Evolutionary conservation across 768 basidiomycete species (phyloP).

Genomic region (Favolaschia claudopus): DNA sequence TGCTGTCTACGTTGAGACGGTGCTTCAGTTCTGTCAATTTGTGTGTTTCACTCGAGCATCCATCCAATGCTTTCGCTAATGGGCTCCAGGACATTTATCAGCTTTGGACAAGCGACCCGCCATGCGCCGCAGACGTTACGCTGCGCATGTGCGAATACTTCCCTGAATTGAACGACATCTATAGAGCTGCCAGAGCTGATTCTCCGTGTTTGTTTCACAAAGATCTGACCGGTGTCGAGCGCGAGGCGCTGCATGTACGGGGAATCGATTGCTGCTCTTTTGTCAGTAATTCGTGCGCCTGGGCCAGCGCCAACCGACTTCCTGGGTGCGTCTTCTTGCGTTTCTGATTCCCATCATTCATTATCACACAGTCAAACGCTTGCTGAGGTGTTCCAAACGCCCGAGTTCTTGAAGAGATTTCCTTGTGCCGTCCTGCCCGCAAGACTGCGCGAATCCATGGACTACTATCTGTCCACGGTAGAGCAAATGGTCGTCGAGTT

Average conservation of each 20-base stretch:
- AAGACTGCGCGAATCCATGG: not conserved
- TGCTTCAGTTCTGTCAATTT: conserved; percentile 2
- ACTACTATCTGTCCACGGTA: conserved; percentile 3
- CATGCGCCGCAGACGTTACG: conserved; percentile 5
- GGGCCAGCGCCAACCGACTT: not conserved
- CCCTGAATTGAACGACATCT: conserved; percentile 5
- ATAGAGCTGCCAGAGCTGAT: not conserved
- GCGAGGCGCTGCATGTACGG: not conserved
- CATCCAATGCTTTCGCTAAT: not conserved
- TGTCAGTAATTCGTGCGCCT: conserved; percentile 4
- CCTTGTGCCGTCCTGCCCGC: not conserved
- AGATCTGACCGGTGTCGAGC: conserved; percentile 13
- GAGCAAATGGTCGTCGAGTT: conserved; percentile 17
- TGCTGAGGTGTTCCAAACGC: not conserved
- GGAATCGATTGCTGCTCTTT: conserved; percentile 15
- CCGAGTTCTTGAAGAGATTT: conserved; percentile 3
- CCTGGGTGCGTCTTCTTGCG: not conserved
- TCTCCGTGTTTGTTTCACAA: conserved; percentile 16
- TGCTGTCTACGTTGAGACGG: conserved; percentile 6
- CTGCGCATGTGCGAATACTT: conserved; percentile 25
- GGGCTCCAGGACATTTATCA: conserved; percentile 17
- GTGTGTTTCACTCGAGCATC: not conserved
- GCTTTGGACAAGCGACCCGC: conserved; percentile 14
- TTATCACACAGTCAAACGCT: not conserved
- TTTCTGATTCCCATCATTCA: not conserved